A percentile compares a stretch with the other conserved stretches of the same genome.
Conservation (phyloP, 768 basidiomycete genomes). For the Serendipita sp. region DNA sequence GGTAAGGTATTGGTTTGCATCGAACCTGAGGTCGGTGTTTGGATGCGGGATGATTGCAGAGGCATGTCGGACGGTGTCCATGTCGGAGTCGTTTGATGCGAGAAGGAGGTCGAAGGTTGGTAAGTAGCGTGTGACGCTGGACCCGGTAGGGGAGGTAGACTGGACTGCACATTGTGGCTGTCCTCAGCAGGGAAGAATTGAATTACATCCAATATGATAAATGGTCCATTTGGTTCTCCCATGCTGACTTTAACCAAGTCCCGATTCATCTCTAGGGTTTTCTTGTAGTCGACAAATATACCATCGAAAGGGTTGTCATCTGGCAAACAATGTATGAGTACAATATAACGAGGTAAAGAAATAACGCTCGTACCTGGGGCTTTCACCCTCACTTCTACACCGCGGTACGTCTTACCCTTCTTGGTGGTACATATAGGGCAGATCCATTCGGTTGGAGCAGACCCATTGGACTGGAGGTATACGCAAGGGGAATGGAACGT, state of each 20-base stretch:
- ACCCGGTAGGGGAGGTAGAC: neutral
- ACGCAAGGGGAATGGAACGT: neutral
- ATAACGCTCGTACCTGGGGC: neutral
- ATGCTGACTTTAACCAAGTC: conserved; percentile 1
- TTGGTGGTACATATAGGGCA: conserved; percentile 2
- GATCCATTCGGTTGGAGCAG: neutral
- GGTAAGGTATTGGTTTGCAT: neutral
- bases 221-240: neutral
- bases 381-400: neutral
- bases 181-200: neutral
- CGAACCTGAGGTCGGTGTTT: neutral
- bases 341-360: neutral
- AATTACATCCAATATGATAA: neutral
- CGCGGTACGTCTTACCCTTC: conserved; percentile 1
- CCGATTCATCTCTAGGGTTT: neutral
- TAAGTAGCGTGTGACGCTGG: too few species aligned
- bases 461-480: neutral
- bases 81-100: too few species aligned
- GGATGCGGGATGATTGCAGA: neutral
- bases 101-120: too few species aligned
- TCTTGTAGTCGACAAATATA: neutral
- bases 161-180: neutral
- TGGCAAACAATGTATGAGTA: neutral
- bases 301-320: neutral
- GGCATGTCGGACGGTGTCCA: neutral